Evolutionary conservation across 306 rosid genomes (phyloP), one percentile per base, ranked within the genome.

Genomic region (Echinosophora koreensis): DNA sequence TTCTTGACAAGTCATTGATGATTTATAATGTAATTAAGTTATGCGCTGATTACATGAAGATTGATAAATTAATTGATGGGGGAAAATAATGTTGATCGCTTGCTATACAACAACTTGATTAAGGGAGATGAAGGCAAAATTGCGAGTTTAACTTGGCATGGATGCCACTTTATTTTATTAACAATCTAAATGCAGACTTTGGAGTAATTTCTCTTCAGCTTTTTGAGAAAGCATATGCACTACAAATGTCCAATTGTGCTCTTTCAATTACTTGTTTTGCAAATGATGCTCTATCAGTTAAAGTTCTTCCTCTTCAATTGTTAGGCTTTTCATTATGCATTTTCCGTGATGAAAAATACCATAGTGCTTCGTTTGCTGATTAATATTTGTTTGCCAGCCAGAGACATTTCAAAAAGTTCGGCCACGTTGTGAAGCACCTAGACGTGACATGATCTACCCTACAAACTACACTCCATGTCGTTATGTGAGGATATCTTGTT

Each of bases 371-470:
- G 60, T 42, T 69, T 47, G 11, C 67, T 66, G 55, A 74, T 78
- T 73, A 64, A 60, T 79, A n/a, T 32, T 63, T 78, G 63, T 51
- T 42, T 73, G 68, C 69, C 91, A 94, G 98, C 98, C 98, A 51
- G 98, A 94, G 89, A 86, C 96, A 11, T 94, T 94, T 79, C 91
- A 87, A 16, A 94, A 91, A 86, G 94, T 88, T 22, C 97, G 98
- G n/a, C 89, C 94, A 11, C 96, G 97, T 1, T 94, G 98, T 73
- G 98, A 94, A 84, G 98, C 98, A 38, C 98, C 98, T 15, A 90
- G 96, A 30, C 96, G 97, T 7, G 97, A 94, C 89, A 84, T 88
- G 92, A 65, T 81, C 80, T 91, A 94, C 77, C 97, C 97, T 27
- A 88, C 87, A 81, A 94, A 90, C 85, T 91, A 94, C 85, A 87